Percentiles rank a stretch among this genome's conserved stretches.
Evolutionary conservation across 1,284 basidiomycete species (phyloP).

Genomic region (Irpex sp.): DNA sequence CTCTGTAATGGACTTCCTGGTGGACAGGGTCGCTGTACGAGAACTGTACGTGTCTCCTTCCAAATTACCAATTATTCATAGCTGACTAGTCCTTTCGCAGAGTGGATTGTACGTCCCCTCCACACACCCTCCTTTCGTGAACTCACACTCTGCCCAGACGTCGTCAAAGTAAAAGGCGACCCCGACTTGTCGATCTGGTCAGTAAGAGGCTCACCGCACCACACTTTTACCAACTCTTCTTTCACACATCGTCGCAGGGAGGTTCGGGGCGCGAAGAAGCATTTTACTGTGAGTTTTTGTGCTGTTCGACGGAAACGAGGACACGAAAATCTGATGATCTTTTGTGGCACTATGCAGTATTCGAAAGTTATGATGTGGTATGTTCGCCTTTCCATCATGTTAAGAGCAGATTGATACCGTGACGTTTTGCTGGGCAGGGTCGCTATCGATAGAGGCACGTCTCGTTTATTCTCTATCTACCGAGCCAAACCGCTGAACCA

Average conservation of each 20-base stretch:
- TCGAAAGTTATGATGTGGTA: conserved; percentile 56
- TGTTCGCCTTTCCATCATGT: neutral
- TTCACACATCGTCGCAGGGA: conserved; percentile 50
- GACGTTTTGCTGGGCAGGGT: conserved; percentile 51
- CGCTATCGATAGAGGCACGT: conserved; percentile 79
- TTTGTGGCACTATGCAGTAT: conserved; percentile 48
- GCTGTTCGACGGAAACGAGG: neutral
- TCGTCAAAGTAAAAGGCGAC: conserved; percentile 59
- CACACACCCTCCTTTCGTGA: neutral
- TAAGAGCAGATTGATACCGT: too few species aligned
- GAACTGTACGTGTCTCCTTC: conserved; percentile 57
- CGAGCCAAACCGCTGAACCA: neutral
- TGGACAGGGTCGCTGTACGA: conserved; percentile 64
- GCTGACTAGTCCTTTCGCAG: conserved; percentile 28
- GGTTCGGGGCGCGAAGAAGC: conserved; percentile 75
- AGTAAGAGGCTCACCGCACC: conserved; percentile 23
- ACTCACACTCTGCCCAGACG: conserved; percentile 40
- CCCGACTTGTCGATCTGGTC: conserved; percentile 82
- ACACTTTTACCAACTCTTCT: neutral
- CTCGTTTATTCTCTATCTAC: neutral
- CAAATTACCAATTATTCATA: too few species aligned
- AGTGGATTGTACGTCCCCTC: conserved; percentile 56
- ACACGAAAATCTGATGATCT: neutral
- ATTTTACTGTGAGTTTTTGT: conserved; percentile 66
- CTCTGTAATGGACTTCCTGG: too few species aligned